Percentiles rank a stretch among this genome's conserved stretches.
Conservation (phyloP, 495 filamentous ascomycete genomes). For the Talaromyces wortmannii region DNA sequence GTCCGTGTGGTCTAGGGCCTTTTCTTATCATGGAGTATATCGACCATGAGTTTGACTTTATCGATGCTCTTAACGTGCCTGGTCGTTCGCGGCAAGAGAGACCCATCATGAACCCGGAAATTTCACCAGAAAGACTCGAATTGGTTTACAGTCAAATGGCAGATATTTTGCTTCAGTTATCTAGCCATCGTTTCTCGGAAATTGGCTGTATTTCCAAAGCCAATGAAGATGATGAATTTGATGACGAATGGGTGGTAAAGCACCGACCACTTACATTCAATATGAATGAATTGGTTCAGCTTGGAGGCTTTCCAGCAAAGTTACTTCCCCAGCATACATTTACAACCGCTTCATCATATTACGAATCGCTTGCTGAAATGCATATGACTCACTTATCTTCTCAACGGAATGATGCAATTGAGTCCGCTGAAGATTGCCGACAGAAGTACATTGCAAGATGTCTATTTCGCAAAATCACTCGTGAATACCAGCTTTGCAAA, state of each 20-base stretch:
- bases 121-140: slow-evolving; percentile 18
- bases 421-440: slow-evolving; percentile 25
- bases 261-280: slow-evolving; percentile 14
- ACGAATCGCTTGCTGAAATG: slow-evolving; percentile 27
- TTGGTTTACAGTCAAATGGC: slow-evolving; percentile 23
- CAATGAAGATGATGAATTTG: slow-evolving; percentile 7
- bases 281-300: slow-evolving; percentile 15
- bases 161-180: slow-evolving; percentile 24
- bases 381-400: slow-evolving; percentile 29
- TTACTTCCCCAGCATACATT: slow-evolving; percentile 9
- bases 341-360: slow-evolving; percentile 27
- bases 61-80: slow-evolving; percentile 20
- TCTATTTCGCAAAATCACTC: slow-evolving; percentile 22
- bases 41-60: slow-evolving; percentile 18
- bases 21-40: slow-evolving; percentile 42
- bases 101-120: slow-evolving; percentile 18
- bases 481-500: slow-evolving; percentile 11
- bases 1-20: slow-evolving; percentile 22
- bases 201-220: slow-evolving; percentile 21
- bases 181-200: slow-evolving; percentile 13
- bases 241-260: slow-evolving; percentile 7
- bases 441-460: slow-evolving; percentile 34
- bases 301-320: slow-evolving; percentile 1
- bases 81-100: slow-evolving; percentile 4
- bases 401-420: slow-evolving; percentile 33